Percentiles rank a stretch among this genome's conserved stretches.
phyloP scores from a whole-genome alignment of 2,329 filamentous ascomycete genomes.

The Aureobasidium sp. region DNA sequence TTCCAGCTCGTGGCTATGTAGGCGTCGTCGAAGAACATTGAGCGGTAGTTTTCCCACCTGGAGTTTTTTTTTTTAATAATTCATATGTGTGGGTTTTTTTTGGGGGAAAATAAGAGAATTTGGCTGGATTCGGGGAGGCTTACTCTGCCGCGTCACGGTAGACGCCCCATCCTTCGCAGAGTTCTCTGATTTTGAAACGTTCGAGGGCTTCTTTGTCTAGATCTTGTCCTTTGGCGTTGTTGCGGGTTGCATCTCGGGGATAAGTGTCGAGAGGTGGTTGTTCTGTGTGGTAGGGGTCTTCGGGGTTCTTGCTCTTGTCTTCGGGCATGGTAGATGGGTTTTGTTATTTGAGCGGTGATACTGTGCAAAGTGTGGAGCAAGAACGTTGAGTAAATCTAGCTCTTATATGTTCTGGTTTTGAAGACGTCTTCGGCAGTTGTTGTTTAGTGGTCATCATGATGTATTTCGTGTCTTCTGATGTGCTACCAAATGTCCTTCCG shows the following conservation, averaged over 20 bases:
- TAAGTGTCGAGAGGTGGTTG: constrained; percentile 9
- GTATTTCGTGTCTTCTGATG: not conserved
- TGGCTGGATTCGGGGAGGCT: not conserved
- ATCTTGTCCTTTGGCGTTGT: constrained; percentile 12
- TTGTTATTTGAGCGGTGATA: too few species aligned
- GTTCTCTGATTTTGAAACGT: constrained; percentile 11
- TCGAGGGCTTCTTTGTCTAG: constrained; percentile 10
- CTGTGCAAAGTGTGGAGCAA: not conserved
- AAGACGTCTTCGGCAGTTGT: not conserved
- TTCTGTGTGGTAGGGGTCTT: constrained; percentile 10
- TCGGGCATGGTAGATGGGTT: constrained; percentile 8
- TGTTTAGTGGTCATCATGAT: not conserved
- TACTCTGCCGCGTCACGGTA: constrained; percentile 17
- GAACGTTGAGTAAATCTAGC: too few species aligned
- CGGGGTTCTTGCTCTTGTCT: constrained; percentile 4
- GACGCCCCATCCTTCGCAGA: constrained; percentile 14
- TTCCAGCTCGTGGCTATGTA: constrained; percentile 18
- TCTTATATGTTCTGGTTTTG: not conserved
- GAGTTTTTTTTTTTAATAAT: too few species aligned
- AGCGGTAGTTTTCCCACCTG: constrained; percentile 14
- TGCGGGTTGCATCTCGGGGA: constrained; percentile 6
- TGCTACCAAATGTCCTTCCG: too few species aligned
- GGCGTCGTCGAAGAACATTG: constrained; percentile 17
- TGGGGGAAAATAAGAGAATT: not conserved
- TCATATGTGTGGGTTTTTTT: not conserved